Percentiles rank a stretch among this genome's conserved stretches.
phyloP scores from a whole-genome alignment of 179 eudicot genomes.

The Beta macrorhiza region DNA sequence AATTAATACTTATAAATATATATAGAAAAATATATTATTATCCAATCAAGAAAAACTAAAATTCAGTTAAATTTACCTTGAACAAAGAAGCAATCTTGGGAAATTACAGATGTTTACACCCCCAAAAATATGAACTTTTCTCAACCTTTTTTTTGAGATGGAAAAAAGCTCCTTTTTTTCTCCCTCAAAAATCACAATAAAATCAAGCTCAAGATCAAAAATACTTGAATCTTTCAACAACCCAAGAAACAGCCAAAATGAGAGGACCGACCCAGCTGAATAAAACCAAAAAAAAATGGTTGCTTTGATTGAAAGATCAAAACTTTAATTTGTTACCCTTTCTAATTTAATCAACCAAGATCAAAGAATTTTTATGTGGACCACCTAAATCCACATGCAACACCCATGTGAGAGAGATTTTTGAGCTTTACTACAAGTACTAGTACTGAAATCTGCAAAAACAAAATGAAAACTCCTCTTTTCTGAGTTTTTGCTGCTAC shows the following conservation, averaged over 20 bases:
- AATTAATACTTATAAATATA: no score
- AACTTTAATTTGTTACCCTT: conserved; percentile 4
- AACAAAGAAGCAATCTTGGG: conserved; percentile 27
- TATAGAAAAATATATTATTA: background rate
- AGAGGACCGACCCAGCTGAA: background rate
- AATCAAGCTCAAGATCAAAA: conserved; percentile 17
- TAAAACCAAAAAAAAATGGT: background rate
- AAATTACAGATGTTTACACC: background rate
- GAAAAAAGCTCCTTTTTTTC: background rate
- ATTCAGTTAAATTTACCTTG: conserved; percentile 20
- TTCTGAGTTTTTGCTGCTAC: conserved; percentile 10
- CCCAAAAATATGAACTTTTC: background rate
- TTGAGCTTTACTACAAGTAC: background rate
- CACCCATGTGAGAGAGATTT: conserved; percentile 21
- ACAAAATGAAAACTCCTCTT: background rate
- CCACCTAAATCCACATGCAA: conserved; percentile 25
- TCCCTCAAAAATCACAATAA: conserved; percentile 12
- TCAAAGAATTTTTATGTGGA: background rate
- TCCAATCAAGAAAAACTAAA: background rate
- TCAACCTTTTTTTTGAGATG: no score
- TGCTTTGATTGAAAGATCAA: conserved; percentile 17
- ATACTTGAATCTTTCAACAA: conserved; percentile 29
- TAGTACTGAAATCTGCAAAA: conserved; percentile 22
- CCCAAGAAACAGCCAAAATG: background rate
- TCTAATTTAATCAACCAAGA: background rate